Conservation (phyloP, 768 basidiomycete species). For the Rhodotorula paludigena region DNA sequence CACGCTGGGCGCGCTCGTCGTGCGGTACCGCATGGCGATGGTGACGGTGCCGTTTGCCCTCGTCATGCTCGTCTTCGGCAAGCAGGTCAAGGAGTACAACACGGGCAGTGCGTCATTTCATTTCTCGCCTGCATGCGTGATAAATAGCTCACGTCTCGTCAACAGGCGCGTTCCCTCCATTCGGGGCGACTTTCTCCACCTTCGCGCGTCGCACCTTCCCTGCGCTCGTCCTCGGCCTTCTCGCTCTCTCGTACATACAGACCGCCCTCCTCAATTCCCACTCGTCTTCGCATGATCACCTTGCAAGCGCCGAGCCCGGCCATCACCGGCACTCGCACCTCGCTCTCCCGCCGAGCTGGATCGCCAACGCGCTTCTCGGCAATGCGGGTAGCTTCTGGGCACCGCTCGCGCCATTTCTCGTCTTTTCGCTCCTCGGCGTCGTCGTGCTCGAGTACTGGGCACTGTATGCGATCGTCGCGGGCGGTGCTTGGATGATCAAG, state of each 20-base stretch:
- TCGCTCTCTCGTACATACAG: conserved; percentile 19
- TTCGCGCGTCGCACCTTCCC: conserved; percentile 10
- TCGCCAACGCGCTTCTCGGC: conserved; percentile 30
- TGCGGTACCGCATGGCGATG: conserved; percentile 68
- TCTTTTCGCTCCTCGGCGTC: conserved; percentile 5
- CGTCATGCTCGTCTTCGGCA: conserved; percentile 55
- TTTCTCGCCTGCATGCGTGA: neutral
- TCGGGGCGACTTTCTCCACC: conserved; percentile 21
- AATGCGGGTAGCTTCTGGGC: conserved; percentile 19
- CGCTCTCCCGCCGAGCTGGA: conserved; percentile 16
- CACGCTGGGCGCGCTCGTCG: conserved; percentile 64
- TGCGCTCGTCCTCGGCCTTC: conserved; percentile 55
- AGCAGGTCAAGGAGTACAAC: conserved; percentile 36
- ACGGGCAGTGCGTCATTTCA: conserved; percentile 29
- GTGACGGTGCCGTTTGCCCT: conserved; percentile 70
- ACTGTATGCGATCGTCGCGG: conserved; percentile 10
- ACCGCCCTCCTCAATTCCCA: conserved; percentile 12
- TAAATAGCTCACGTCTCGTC: conserved; percentile 16
- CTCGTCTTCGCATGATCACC: neutral
- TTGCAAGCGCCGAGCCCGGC: neutral
- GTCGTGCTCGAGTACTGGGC: conserved; percentile 12
- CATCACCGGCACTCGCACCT: neutral
- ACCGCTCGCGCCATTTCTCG: conserved; percentile 2
- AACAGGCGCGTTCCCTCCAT: conserved; percentile 22
- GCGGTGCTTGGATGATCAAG: neutral